These are phyloP conservation scores for Arachis stenosperma DNA, from an alignment of 306 rosid species.

Conservation along the genomic window DNA sequence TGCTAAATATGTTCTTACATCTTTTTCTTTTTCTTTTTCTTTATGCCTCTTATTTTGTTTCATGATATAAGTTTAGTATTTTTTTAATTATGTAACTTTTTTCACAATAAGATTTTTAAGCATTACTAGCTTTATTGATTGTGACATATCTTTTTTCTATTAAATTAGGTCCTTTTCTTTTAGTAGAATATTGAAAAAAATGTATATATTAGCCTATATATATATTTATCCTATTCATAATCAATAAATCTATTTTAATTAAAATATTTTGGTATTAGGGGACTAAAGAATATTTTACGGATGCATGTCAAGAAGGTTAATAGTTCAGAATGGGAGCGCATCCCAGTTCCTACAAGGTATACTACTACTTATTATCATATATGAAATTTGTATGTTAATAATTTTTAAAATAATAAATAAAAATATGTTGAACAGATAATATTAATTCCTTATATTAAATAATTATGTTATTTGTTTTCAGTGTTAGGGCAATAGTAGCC, in stretches of 20 bases:
- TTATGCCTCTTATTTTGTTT: no score
- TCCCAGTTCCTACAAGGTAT: constrained; percentile 89
- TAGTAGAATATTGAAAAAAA: neutral
- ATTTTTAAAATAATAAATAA: constrained; percentile 6
- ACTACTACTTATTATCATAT: neutral
- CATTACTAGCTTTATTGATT: neutral
- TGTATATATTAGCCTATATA: neutral
- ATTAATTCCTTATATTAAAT: neutral
- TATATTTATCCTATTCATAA: neutral
- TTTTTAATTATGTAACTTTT: neutral
- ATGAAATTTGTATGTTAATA: no score
- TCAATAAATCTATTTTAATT: constrained; percentile 1
- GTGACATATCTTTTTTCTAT: neutral
- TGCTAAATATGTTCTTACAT: no score
- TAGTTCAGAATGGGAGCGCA: constrained; percentile 79
- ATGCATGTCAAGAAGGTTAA: constrained; percentile 81
- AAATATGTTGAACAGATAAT: neutral
- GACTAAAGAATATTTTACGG: constrained; percentile 78
- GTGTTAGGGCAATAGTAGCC: constrained; percentile 91
- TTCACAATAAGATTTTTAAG: neutral
- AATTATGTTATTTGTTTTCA: constrained; percentile 48
- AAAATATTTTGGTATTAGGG: constrained; percentile 59
- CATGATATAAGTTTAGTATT: no score
- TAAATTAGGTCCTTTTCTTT: neutral
- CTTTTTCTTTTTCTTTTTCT: no score